A percentile compares a stretch with the other conserved stretches of the same genome.
Conservation (phyloP, 2,329 filamentous ascomycete species). For the Epichloe elymi region DNA sequence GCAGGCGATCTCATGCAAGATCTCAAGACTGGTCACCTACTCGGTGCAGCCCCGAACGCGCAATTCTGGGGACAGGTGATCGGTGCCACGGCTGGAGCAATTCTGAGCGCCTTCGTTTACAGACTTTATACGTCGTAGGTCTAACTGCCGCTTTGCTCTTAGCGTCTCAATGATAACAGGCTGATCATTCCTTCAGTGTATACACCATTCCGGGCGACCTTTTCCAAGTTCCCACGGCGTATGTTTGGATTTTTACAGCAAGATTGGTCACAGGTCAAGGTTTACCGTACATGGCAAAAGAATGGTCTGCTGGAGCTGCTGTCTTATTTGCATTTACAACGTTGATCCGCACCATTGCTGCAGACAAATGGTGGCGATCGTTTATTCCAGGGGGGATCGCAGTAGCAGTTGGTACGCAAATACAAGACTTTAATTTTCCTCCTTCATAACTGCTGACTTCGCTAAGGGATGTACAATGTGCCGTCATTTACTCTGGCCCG, state of each 20-base stretch:
- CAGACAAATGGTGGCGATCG: slow-evolving; percentile 51
- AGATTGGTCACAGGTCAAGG: slow-evolving; percentile 84
- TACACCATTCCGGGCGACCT: slow-evolving; percentile 80
- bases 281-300: slow-evolving; percentile 67
- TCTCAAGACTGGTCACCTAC: slow-evolving; percentile 85
- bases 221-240: slow-evolving; percentile 88
- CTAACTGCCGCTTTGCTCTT: background rate
- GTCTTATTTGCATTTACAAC: slow-evolving; percentile 62
- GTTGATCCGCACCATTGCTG: slow-evolving; percentile 47
- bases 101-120: slow-evolving; percentile 79
- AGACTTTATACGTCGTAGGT: slow-evolving; percentile 59
- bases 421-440: background rate
- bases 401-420: slow-evolving; percentile 64
- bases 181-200: slow-evolving; percentile 36
- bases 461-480: slow-evolving; percentile 83
- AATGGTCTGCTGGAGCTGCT: slow-evolving; percentile 67
- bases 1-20: slow-evolving; percentile 96
- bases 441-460: background rate
- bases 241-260: slow-evolving; percentile 96
- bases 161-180: too few species aligned
- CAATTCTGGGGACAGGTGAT: slow-evolving; percentile 97
- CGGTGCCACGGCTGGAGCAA: slow-evolving; percentile 71
- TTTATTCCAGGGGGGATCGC: slow-evolving; percentile 88
- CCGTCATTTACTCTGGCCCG: slow-evolving; percentile 89
- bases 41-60: slow-evolving; percentile 83